Evolutionary conservation across 2,329 filamentous ascomycete species (phyloP), one percentile per base, ranked within the genome.

Genomic region (Diplodia seriata): DNA sequence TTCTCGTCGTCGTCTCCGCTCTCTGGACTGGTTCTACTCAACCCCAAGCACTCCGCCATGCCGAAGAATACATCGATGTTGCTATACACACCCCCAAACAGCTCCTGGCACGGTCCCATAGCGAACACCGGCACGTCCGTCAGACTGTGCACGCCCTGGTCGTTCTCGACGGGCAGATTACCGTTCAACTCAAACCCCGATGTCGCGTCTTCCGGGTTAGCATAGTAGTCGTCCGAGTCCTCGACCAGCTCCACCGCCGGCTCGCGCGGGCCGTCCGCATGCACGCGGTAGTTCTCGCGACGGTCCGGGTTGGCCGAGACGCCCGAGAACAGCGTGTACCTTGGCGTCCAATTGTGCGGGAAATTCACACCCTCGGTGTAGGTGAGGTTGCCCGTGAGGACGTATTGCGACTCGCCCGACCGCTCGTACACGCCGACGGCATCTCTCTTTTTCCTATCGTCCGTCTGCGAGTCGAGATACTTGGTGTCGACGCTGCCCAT

Each of bases 261-360:
- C 8, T 78, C 74, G 38, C 92, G 87, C 1, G 91, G 86, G 0
- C 88, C 89, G 20, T 84, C 81, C 77, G 87, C 87, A 81, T 89
- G 88, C 15, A 94, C 88, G 71, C 85, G 85, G 83, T 89, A 96
- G 80, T 91, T 86, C 83, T 96, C 92, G 26, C 91, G 85, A 73
- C 85, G 87, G 77, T 96, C 92, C 0, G 92, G 92, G 75, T 86
- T 85, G 38, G 91, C 91, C 59, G 84, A 87, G 40, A 92, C 79
- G 63, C 92, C 92, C 50, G 88, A 85, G 67, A 91, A 91, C 62
- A 96, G 87, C 68, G 91, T 90, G 80, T 94, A 95, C 38, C 92
- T 87, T 15, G 92, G 92, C 76, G 92, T 90, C 92, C 92, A 95
- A 82, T 92, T 93, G 70, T 86, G 84, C 23, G 92, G 92, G 84